These are phyloP conservation scores for Vitis rupestris DNA, from an alignment of 164 flowering plant species.

Conservation along the genomic window DNA sequence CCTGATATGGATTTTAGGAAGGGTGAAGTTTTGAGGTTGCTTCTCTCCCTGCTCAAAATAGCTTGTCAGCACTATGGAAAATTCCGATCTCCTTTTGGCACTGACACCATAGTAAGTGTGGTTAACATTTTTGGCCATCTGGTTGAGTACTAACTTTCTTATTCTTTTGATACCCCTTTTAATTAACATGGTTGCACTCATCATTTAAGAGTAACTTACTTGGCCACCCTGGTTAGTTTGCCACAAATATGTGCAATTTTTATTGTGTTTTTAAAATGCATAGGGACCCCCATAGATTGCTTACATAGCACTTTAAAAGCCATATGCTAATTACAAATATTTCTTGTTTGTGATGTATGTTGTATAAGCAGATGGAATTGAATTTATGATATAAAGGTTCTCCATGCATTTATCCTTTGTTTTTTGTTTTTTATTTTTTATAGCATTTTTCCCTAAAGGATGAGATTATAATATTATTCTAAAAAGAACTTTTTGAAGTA, in stretches of 20 bases:
- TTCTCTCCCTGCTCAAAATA: slow-evolving; percentile 84
- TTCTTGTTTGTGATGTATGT: too few species aligned
- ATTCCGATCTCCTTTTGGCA: slow-evolving; percentile 92
- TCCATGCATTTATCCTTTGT: too few species aligned
- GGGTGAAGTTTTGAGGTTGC: slow-evolving; percentile 62
- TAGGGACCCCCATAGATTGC: not conserved
- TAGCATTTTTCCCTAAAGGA: too few species aligned
- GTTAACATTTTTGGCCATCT: not conserved
- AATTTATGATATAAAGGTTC: too few species aligned
- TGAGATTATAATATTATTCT: too few species aligned
- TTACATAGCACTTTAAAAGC: not conserved
- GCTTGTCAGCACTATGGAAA: slow-evolving; percentile 93
- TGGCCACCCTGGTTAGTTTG: not conserved
- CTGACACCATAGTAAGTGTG: slow-evolving; percentile 68
- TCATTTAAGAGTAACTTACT: not conserved
- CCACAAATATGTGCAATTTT: not conserved
- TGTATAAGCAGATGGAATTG: too few species aligned
- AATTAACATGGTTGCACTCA: not conserved
- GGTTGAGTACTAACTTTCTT: not conserved
- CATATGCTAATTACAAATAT: not conserved
- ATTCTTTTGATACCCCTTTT: not conserved
- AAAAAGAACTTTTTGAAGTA: too few species aligned
- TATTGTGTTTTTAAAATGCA: not conserved
- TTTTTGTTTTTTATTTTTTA: too few species aligned
- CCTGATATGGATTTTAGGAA: slow-evolving; percentile 46